Percentiles rank a stretch among this genome's conserved stretches.
Conservation (phyloP, 75 land plant genomes). For the Pinus tabuliformis region DNA sequence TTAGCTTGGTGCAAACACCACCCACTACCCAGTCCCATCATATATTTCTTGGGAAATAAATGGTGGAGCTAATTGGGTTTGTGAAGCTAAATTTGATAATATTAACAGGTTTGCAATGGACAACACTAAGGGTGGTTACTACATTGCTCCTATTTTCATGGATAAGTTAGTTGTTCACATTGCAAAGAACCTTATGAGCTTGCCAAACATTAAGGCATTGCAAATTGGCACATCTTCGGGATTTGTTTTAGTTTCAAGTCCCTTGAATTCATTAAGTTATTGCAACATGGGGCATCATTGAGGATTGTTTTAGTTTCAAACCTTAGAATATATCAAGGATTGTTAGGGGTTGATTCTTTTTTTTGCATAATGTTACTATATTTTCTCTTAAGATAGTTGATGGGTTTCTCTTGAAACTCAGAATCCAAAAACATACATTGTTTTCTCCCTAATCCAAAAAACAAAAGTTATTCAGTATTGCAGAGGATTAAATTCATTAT, state of each 20-base stretch:
- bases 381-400: neutral
- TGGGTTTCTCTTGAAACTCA: no score
- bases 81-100: neutral
- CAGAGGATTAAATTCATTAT: no score
- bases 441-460: neutral
- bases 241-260: neutral
- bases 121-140: constrained; percentile 82
- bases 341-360: no score
- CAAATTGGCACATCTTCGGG: neutral
- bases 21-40: neutral
- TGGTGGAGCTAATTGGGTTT: neutral
- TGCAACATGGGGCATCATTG: neutral
- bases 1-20: no score
- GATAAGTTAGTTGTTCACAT: constrained; percentile 91
- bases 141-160: constrained; percentile 98
- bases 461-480: neutral
- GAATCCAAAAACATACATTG: neutral
- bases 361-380: no score
- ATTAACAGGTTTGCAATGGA: constrained; percentile 52
- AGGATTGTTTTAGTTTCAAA: neutral
- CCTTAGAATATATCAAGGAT: constrained; percentile 51
- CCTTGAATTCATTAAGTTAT: constrained; percentile 57
- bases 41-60: neutral
- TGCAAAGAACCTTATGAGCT: constrained; percentile 83
- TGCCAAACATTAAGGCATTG: constrained; percentile 82